Conservation (phyloP, 768 basidiomycete species). For the Tephrocybe sp. region DNA sequence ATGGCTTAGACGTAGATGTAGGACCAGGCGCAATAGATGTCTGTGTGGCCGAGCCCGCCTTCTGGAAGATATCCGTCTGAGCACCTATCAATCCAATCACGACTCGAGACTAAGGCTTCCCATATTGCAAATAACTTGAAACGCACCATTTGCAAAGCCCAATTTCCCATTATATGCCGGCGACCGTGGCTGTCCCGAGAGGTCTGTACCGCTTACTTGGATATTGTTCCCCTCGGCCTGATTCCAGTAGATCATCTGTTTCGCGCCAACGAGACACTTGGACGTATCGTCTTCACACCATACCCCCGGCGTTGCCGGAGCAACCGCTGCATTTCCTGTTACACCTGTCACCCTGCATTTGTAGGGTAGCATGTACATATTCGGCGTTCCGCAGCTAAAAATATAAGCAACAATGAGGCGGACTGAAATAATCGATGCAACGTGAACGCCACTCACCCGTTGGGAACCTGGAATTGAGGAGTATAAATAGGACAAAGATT, state of each 20-base stretch:
- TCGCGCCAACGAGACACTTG: conserved; percentile 44
- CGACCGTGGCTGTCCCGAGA: conserved; percentile 35
- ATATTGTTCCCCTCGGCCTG: conserved; percentile 50
- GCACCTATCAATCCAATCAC: conserved; percentile 6
- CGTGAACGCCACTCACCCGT: conserved; percentile 28
- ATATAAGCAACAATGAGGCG: neutral
- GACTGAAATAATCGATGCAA: neutral
- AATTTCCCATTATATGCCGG: conserved; percentile 50
- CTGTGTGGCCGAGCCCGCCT: conserved; percentile 12
- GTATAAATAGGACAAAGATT: conserved; percentile 1
- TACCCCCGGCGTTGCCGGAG: conserved; percentile 39
- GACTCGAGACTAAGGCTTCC: neutral
- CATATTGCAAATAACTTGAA: too few species aligned
- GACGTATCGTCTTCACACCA: conserved; percentile 51
- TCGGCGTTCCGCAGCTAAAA: conserved; percentile 48
- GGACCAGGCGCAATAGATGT: conserved; percentile 8
- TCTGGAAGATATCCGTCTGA: conserved; percentile 14
- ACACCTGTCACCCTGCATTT: conserved; percentile 46
- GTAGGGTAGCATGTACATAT: conserved; percentile 50
- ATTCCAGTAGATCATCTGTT: conserved; percentile 57
- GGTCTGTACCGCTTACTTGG: conserved; percentile 39
- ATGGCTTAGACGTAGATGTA: conserved; percentile 1
- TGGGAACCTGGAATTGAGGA: conserved; percentile 30
- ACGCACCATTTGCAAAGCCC: conserved; percentile 48
- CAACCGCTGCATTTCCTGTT: conserved; percentile 38